phyloP scores from a whole-genome alignment of 331 rosid genomes.

The Rhamnella rubrinervis region DNA sequence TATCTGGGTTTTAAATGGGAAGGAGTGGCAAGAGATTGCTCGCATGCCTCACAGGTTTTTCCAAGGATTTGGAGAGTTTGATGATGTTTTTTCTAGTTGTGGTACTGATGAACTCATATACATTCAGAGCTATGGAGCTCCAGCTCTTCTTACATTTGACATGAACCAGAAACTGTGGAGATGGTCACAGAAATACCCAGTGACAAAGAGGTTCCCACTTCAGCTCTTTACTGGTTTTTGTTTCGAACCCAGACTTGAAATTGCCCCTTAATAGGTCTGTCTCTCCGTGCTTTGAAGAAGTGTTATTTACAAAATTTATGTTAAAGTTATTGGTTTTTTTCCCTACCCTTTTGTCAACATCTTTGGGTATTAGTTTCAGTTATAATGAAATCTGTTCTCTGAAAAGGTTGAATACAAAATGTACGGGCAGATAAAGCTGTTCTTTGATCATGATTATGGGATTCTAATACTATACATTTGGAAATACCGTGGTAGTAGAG shows the following conservation, averaged over 20 bases:
- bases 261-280: constrained; percentile 56
- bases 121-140: constrained; percentile 89
- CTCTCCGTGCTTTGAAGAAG: constrained; percentile 25
- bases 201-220: constrained; percentile 73
- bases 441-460: constrained; percentile 49
- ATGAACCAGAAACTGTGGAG: constrained; percentile 70
- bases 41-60: constrained; percentile 85
- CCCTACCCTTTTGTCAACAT: constrained; percentile 19
- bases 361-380: constrained; percentile 12
- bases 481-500: constrained; percentile 28
- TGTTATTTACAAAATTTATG: constrained; percentile 18
- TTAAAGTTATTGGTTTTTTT: constrained; percentile 1
- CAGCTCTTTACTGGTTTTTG: constrained; percentile 94
- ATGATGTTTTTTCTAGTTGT: constrained; percentile 84
- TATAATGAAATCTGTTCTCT: constrained; percentile 29
- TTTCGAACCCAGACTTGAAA: constrained; percentile 87
- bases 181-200: constrained; percentile 92
- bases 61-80: constrained; percentile 93
- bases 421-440: constrained; percentile 52
- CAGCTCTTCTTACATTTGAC: constrained; percentile 73
- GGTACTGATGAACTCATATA: constrained; percentile 73
- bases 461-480: constrained; percentile 46
- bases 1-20: constrained; percentile 71
- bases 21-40: constrained; percentile 71
- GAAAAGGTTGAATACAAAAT: constrained; percentile 35